Percentiles rank a stretch among this genome's conserved stretches.
phyloP scores from a whole-genome alignment of 2,329 filamentous ascomycete species.

The Bimuria novae-zelandiae region DNA sequence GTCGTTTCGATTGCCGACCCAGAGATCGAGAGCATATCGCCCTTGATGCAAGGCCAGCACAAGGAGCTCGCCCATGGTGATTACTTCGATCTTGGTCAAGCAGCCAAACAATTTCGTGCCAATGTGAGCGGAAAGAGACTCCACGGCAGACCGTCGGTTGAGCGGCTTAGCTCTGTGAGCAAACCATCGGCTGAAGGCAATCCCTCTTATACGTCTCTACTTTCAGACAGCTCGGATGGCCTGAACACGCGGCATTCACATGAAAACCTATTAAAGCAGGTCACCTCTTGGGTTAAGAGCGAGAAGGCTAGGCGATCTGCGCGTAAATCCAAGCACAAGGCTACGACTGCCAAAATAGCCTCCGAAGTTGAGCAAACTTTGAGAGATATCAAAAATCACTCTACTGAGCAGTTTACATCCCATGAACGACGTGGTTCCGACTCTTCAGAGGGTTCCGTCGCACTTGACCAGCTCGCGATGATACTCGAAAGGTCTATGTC shows the following conservation, averaged over 20 bases:
- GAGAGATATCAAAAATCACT: conserved; percentile 8
- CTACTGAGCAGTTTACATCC: conserved; percentile 16
- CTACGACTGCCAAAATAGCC: conserved; percentile 56
- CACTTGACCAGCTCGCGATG: conserved; percentile 78
- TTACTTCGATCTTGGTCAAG: conserved; percentile 47
- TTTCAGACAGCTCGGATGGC: conserved; percentile 35
- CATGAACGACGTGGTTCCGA: conserved; percentile 58
- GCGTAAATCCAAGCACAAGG: conserved; percentile 57
- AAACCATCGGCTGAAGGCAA: conserved; percentile 33
- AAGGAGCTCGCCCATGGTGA: conserved; percentile 52
- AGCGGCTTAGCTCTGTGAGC: conserved; percentile 30
- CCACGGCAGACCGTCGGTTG: conserved; percentile 48
- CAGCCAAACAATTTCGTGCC: conserved; percentile 42
- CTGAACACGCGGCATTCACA: conserved; percentile 35
- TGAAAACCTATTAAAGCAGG: conserved; percentile 66
- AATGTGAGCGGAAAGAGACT: conserved; percentile 49
- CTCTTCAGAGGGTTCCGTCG: conserved; percentile 71
- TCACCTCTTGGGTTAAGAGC: conserved; percentile 81
- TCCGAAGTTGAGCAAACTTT: conserved; percentile 16
- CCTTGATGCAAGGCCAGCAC: conserved; percentile 51
- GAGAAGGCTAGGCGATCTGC: conserved; percentile 72
- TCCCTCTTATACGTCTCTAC: conserved; percentile 34
- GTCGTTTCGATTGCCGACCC: conserved; percentile 53
- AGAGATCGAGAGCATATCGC: conserved; percentile 54
- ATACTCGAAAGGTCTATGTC: conserved; percentile 74